Conservation (phyloP, 192 early-diverging fungal species). For the Backusella tarrabulga region DNA sequence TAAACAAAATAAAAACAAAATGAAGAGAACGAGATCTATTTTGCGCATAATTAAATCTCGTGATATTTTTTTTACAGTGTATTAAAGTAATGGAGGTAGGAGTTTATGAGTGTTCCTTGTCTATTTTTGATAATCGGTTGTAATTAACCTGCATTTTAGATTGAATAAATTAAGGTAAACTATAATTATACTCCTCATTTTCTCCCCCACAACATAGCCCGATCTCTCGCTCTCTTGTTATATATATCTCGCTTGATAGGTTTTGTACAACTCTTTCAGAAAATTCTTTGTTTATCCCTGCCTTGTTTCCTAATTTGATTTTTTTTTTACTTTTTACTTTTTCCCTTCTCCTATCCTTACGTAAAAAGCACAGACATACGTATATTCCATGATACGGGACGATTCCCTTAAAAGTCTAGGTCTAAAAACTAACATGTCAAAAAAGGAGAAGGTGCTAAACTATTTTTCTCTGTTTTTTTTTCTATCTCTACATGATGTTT, state of each 20-base stretch:
- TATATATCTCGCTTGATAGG: background rate
- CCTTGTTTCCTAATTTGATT: background rate
- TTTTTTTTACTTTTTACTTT: background rate
- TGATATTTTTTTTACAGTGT: background rate
- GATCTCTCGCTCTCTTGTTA: background rate
- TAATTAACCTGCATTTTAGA: slow-evolving; percentile 5
- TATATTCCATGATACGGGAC: slow-evolving; percentile 4
- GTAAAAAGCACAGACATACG: slow-evolving; percentile 8
- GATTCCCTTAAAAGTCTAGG: slow-evolving; percentile 2
- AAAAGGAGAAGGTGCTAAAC: background rate
- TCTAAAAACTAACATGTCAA: slow-evolving; percentile 5
- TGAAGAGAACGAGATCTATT: background rate
- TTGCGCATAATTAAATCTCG: slow-evolving; percentile 4
- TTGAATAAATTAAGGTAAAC: background rate
- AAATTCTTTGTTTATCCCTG: background rate
- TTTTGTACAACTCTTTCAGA: background rate
- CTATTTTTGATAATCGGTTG: slow-evolving; percentile 5
- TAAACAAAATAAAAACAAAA: background rate
- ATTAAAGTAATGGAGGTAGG: background rate
- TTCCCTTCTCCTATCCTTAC: background rate
- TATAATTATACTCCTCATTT: background rate
- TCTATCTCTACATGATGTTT: background rate
- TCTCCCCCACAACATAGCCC: background rate
- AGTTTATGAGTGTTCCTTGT: background rate
- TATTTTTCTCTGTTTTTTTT: background rate